Conservation (phyloP, 495 filamentous ascomycete species). For the Corynascus novoguineensis region DNA sequence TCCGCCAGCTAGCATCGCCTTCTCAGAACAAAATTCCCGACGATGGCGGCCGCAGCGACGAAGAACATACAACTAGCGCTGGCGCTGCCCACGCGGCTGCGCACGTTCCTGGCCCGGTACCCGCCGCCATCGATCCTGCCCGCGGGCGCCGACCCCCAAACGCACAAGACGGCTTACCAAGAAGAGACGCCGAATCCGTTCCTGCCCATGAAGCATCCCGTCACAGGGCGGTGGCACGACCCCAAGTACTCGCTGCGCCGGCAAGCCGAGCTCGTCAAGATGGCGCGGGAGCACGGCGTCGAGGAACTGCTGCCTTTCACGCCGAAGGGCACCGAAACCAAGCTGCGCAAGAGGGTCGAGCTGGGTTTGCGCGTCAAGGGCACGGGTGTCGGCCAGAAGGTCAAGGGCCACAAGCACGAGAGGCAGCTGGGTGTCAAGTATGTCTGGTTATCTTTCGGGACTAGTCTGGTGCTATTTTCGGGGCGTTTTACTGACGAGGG, state of each 20-base stretch:
- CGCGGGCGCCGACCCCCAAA: slow-evolving; percentile 37
- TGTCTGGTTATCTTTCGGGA: slow-evolving; percentile 24
- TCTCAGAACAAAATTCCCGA: slow-evolving; percentile 1
- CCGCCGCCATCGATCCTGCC: slow-evolving; percentile 59
- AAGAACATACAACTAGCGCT: slow-evolving; percentile 57
- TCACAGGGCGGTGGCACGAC: slow-evolving; percentile 70
- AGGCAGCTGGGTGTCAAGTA: slow-evolving; percentile 72
- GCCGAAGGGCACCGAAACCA: slow-evolving; percentile 67
- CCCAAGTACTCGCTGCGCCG: slow-evolving; percentile 75
- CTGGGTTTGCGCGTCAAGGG: slow-evolving; percentile 76
- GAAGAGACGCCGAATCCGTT: slow-evolving; percentile 64
- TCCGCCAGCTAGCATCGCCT: not conserved
- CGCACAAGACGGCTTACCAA: slow-evolving; percentile 41
- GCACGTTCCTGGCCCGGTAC: slow-evolving; percentile 82
- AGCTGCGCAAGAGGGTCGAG: slow-evolving; percentile 60
- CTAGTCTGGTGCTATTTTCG: not conserved
- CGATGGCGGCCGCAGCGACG: slow-evolving; percentile 29
- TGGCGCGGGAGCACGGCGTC: slow-evolving; percentile 73
- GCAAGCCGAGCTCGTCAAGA: slow-evolving; percentile 87
- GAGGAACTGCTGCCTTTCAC: slow-evolving; percentile 76
- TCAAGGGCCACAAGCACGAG: slow-evolving; percentile 93
- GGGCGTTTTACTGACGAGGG: slow-evolving; percentile 19
- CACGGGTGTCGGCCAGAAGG: slow-evolving; percentile 84
- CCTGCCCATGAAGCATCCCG: slow-evolving; percentile 60
- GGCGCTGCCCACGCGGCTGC: slow-evolving; percentile 66